Conservation (phyloP, 768 basidiomycete species). For the Hypsizygus marmoreus region DNA sequence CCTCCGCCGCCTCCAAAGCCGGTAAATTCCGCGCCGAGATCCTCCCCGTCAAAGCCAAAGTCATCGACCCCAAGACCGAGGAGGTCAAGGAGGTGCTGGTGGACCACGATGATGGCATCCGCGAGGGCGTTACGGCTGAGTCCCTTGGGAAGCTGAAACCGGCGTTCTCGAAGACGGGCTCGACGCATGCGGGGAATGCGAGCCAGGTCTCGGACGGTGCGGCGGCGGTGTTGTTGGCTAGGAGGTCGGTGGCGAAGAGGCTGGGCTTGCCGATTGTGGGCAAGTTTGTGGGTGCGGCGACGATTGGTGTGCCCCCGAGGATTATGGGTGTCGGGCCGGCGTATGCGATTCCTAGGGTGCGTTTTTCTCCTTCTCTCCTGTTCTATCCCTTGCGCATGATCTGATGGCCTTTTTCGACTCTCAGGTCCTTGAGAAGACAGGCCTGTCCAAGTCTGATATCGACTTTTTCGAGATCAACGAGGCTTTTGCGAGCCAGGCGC, state of each 20-base stretch:
- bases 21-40: slow-evolving; percentile 87
- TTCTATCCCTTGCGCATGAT: not conserved
- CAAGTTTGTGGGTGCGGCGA: slow-evolving; percentile 74
- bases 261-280: slow-evolving; percentile 86
- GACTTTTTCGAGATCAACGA: slow-evolving; percentile 95
- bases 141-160: slow-evolving; percentile 80
- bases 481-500: slow-evolving; percentile 83
- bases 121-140: slow-evolving; percentile 82
- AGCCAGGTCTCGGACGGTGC: slow-evolving; percentile 93
- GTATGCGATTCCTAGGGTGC: slow-evolving; percentile 73
- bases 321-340: slow-evolving; percentile 94
- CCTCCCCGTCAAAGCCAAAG: slow-evolving; percentile 71
- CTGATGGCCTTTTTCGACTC: not conserved
- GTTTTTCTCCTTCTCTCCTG: not conserved
- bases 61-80: slow-evolving; percentile 75
- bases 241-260: slow-evolving; percentile 77
- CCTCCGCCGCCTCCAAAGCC: slow-evolving; percentile 75
- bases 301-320: slow-evolving; percentile 80
- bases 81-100: slow-evolving; percentile 67
- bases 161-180: slow-evolving; percentile 76
- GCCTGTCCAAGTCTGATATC: slow-evolving; percentile 68
- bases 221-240: slow-evolving; percentile 82
- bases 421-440: slow-evolving; percentile 58
- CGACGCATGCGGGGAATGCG: slow-evolving; percentile 83
- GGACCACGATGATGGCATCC: slow-evolving; percentile 82